Evolutionary conservation across 345 rosid genomes (phyloP).

Genomic region (Psidium friedrichsthalianum): DNA sequence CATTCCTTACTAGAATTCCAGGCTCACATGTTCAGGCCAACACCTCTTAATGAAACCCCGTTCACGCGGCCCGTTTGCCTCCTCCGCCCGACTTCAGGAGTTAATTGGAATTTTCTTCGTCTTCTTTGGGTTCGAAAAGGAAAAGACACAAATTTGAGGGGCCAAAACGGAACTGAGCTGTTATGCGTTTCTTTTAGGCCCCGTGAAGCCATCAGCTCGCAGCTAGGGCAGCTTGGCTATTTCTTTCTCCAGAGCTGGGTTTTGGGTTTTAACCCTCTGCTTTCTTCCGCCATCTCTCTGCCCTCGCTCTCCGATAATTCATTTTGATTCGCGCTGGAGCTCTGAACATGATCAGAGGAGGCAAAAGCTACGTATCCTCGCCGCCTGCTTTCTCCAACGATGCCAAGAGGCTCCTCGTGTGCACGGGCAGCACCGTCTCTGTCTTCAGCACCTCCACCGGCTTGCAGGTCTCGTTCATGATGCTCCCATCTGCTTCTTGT

Average conservation of each 20-base stretch:
- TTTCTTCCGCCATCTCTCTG: not conserved
- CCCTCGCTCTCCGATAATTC: not conserved
- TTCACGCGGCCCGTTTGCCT: no score
- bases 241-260: not conserved
- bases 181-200: not conserved
- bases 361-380: slow-evolving; percentile 59
- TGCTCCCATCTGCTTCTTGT: not conserved
- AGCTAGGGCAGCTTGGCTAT: not conserved
- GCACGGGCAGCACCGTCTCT: slow-evolving; percentile 63
- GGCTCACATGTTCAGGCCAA: no score
- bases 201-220: not conserved
- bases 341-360: slow-evolving; percentile 59
- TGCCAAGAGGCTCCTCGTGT: slow-evolving; percentile 70
- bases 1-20: no score
- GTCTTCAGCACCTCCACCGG: slow-evolving; percentile 84
- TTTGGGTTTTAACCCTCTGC: not conserved
- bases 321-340: not conserved
- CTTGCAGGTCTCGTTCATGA: slow-evolving; percentile 35
- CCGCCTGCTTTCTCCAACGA: slow-evolving; percentile 93
- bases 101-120: rapidly evolving
- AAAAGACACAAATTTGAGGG: not conserved
- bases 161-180: not conserved
- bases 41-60: no score
- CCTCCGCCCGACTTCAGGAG: not conserved
- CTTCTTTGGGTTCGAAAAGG: not conserved